Evolutionary conservation across 768 basidiomycete genomes (phyloP), one percentile per base, ranked within the genome.

Genomic region (Scleroderma citrinum): DNA sequence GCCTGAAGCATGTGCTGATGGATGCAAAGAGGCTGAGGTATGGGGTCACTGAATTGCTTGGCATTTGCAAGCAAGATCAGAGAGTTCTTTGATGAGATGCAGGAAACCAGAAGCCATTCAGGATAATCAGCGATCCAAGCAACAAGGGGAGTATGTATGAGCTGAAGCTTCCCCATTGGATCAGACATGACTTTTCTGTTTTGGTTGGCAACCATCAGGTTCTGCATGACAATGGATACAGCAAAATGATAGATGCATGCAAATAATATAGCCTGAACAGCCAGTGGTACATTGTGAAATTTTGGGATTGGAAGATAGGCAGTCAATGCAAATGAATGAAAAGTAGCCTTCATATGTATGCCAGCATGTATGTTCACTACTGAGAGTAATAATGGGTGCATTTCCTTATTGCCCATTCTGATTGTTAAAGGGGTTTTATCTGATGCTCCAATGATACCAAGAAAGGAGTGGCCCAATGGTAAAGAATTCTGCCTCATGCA

Each of bases 361-460:
- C 57, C 59, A 29, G 58, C 53, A 29, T 56, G 46, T 0, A 73
- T 62, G 48, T 73, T 71, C 11, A 65, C 65, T 5, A 70, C 37
- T 1, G 50, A 63, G 7, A 71, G 47, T 0, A 70, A 49, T 0
- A 70, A 44, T 0, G 66, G 69, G 34, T 71, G 66, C 31, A 65
- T 68, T 5, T 56, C 51, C 30, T 61, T 59, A 35, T 64, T 56
- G 17, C 68, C 65, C 3, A 63, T 66, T 40, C 59, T 58, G 3
- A 59, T 50, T 0, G 64, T 64, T 11, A 71, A 55, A 35, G 59
- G 60, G 7, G 67, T 69, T 40, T 71, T 71, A 42, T 71, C 66
- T 0, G 64, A 66, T 11, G 63, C 62, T 1, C 54, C 46, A n/a
- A 71, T 56, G 0, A 60, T 48, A 2, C 68, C 64, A 4, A 69